Base-by-base conservation (phyloP, 1,284 basidiomycete genomes). In the Testicularia cyperi region DNA sequence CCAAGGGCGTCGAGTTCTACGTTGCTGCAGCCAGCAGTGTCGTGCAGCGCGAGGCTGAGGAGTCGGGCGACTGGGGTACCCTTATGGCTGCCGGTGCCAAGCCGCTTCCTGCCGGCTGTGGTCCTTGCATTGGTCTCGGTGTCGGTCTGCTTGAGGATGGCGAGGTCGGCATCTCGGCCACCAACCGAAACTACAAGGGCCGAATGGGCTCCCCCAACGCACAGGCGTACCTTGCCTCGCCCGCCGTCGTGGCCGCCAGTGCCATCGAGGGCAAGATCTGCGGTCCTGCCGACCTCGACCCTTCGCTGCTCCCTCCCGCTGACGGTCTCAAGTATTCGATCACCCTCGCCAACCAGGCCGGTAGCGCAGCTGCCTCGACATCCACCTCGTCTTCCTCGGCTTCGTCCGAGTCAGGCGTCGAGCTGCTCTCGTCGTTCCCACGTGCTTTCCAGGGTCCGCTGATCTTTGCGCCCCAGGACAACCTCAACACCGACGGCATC, bases 111-210 rank as follows among this genome's bases (percentile, higher is more conserved):
- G 88, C 94, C 0, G 95, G 94, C 1, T 99, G 95, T 74, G 95
- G 94, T 0, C 94, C 94, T 0, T 99, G 95, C 77, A 99, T 98
- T 58, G 95, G 95, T 18, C 82, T 98, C 5, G 94, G 94, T 4
- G 86, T 86, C 1, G 95, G 95, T 13, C 79, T 98, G 42, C 80
- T 98, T 19, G 86, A 96, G 76, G 92, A 97, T 70, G 94, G 94
- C 4, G 83, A 98, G 78, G 86, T 87, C 2, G 94, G 94, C 1
- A 98, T 99, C 76, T 92, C 89, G 66, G 94, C 95, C 6, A 98
- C 94, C 12, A 99, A 99, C 79, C 82, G 94, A 76, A 99, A 99
- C 76, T 99, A 97, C 80, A 98, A 99, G 80, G 94, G 94, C 5
- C 82, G 94, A 9, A 99, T 99, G 94, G 94, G 94, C 2, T 85